A percentile compares a stretch with the other conserved stretches of the same genome.
Conservation (phyloP, 1,139 yeast genomes). For the Kodamaea fungicola region DNA sequence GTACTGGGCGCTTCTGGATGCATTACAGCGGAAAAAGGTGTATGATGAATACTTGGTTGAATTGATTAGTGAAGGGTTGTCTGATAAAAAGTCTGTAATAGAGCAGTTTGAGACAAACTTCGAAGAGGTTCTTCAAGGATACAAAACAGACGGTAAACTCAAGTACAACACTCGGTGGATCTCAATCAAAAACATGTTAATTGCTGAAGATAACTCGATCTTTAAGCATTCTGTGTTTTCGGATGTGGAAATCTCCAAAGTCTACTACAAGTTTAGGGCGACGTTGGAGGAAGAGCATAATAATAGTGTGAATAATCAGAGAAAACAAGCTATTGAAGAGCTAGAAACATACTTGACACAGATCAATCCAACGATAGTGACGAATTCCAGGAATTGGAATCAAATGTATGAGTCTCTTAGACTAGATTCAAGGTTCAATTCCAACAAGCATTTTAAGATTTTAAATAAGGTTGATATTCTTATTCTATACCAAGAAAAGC, state of each 20-base stretch:
- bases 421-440: conserved; percentile 51
- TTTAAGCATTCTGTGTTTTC: conserved; percentile 62
- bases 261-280: conserved; percentile 50
- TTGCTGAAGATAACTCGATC: conserved; percentile 61
- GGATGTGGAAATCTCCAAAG: conserved; percentile 50
- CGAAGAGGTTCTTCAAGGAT: conserved; percentile 40
- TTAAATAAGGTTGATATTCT: conserved; percentile 62
- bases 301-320: conserved; percentile 23
- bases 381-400: conserved; percentile 41
- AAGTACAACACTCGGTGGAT: conserved; percentile 66
- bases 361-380: conserved; percentile 30
- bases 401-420: conserved; percentile 36
- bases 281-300: conserved; percentile 40
- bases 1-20: conserved; percentile 68
- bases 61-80: conserved; percentile 52
- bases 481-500: conserved; percentile 45
- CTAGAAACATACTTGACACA: conserved; percentile 46
- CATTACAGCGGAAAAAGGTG: conserved; percentile 55
- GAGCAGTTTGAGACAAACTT: conserved; percentile 58
- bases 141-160: conserved; percentile 34
- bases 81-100: conserved; percentile 49
- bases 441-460: conserved; percentile 53
- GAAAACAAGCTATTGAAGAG: conserved; percentile 50
- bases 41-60: conserved; percentile 65
- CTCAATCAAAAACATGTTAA: conserved; percentile 42